A percentile compares a stretch with the other conserved stretches of the same genome.
These are phyloP conservation scores for Buxus sempervirens DNA, from an alignment of 164 flowering plant genomes.

Conservation along the genomic window DNA sequence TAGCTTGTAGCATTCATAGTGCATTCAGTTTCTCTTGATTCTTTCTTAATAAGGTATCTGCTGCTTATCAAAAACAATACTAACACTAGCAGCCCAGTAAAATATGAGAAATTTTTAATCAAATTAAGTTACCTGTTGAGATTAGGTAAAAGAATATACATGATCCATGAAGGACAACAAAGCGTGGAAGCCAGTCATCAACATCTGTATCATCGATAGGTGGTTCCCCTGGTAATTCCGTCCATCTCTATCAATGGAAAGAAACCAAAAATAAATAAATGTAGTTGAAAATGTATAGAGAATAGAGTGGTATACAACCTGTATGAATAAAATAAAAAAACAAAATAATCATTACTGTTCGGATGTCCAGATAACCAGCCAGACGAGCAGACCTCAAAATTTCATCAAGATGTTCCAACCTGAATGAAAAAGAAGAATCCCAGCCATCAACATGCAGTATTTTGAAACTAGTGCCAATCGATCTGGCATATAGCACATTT, in stretches of 20 bases:
- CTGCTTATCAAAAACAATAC: too few species aligned
- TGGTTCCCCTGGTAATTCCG: conserved; percentile 86
- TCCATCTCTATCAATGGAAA: conserved; percentile 65
- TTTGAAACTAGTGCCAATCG: neutral
- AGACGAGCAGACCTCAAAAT: conserved; percentile 77
- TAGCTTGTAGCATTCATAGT: too few species aligned
- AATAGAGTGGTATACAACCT: neutral
- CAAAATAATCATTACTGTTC: conserved; percentile 50
- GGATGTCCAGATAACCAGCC: conserved; percentile 75
- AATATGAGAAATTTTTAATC: neutral
- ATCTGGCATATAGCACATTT: neutral
- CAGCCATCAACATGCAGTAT: neutral
- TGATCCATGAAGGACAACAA: conserved; percentile 86
- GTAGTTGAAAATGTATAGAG: neutral
- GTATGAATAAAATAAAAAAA: neutral
- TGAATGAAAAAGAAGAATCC: conserved; percentile 23
- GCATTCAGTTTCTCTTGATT: too few species aligned
- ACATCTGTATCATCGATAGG: conserved; percentile 90
- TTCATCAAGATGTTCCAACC: conserved; percentile 91
- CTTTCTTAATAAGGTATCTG: too few species aligned
- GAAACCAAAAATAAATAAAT: neutral
- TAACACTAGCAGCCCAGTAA: neutral
- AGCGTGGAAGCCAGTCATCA: conserved; percentile 98
- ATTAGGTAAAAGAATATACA: conserved; percentile 74
- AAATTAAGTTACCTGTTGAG: conserved; percentile 54